These are phyloP conservation scores for Penicillium sp. DNA, from an alignment of 2,329 filamentous ascomycete species.

Conservation along the genomic window DNA sequence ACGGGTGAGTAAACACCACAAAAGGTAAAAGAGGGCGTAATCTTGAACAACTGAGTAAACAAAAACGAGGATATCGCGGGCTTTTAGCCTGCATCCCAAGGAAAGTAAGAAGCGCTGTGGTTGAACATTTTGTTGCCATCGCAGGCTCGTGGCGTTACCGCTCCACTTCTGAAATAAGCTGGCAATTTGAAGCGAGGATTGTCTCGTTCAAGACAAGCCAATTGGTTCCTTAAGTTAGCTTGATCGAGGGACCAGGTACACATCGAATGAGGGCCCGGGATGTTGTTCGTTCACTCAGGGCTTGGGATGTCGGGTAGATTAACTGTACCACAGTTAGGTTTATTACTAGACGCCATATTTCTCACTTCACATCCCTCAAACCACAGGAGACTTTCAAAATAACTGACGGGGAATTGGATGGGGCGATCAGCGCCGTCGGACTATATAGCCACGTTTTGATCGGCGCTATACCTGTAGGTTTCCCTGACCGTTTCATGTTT, in stretches of 20 bases:
- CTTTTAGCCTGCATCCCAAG: neutral
- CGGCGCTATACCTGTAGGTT: neutral
- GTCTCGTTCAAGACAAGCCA: neutral
- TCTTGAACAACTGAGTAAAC: neutral
- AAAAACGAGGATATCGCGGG: neutral
- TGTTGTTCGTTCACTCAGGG: constrained; percentile 1
- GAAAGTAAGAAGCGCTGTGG: neutral
- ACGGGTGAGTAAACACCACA: constrained; percentile 1
- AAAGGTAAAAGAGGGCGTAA: neutral
- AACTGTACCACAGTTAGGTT: too few species aligned
- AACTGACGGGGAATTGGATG: neutral
- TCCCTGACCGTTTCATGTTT: neutral
- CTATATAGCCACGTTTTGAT: neutral
- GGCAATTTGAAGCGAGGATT: constrained; percentile 3
- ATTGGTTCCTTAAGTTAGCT: neutral
- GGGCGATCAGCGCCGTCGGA: neutral
- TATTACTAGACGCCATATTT: neutral
- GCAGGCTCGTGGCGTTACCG: neutral
- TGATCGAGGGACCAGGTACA: neutral
- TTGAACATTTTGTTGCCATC: neutral
- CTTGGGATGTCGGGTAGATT: neutral
- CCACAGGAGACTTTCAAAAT: neutral
- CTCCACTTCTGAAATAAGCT: neutral
- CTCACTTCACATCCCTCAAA: neutral
- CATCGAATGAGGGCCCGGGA: neutral